Percentiles rank a stretch among this genome's conserved stretches.
Conservation (phyloP, 306 rosid species). For the Oemleria cerasiformis region DNA sequence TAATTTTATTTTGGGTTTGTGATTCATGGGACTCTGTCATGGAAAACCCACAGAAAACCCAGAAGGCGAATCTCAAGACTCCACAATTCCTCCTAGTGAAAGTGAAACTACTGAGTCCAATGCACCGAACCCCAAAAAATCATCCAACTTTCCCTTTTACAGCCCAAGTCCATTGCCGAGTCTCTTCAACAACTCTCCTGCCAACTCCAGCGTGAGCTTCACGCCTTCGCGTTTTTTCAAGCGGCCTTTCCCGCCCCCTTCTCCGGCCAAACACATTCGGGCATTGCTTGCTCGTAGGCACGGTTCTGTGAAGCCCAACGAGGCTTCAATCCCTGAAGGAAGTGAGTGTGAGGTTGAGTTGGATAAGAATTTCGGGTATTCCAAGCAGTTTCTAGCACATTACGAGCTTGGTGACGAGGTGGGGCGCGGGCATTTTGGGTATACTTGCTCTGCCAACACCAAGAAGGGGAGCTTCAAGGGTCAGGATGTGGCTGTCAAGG, state of each 20-base stretch:
- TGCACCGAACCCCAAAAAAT: slow-evolving; percentile 26
- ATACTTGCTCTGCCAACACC: slow-evolving; percentile 76
- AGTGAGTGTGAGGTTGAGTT: slow-evolving; percentile 74
- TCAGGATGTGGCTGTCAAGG: slow-evolving; percentile 83
- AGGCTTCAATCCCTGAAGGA: slow-evolving; percentile 82
- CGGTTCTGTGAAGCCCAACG: slow-evolving; percentile 80
- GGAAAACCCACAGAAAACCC: slow-evolving; percentile 39
- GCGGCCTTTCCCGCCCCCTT: slow-evolving; percentile 93
- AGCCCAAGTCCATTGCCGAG: slow-evolving; percentile 85
- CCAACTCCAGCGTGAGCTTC: slow-evolving; percentile 59
- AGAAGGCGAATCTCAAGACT: slow-evolving; percentile 17
- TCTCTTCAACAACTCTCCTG: slow-evolving; percentile 78
- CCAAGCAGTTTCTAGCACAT: slow-evolving; percentile 47
- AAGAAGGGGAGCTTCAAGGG: slow-evolving; percentile 76
- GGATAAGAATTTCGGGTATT: slow-evolving; percentile 73
- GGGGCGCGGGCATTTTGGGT: slow-evolving; percentile 97
- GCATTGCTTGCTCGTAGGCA: slow-evolving; percentile 74
- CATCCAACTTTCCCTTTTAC: slow-evolving; percentile 70
- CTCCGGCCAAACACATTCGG: slow-evolving; percentile 89
- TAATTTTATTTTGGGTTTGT: slow-evolving; percentile 3
- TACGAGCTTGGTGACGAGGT: slow-evolving; percentile 80
- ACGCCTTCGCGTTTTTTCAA: slow-evolving; percentile 65
- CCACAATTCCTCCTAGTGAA: slow-evolving; percentile 19
- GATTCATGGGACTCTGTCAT: slow-evolving; percentile 47
- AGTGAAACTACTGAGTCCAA: not conserved